Evolutionary conservation across 2,329 filamentous ascomycete genomes (phyloP).

Genomic region (Verticillium nubilum): DNA sequence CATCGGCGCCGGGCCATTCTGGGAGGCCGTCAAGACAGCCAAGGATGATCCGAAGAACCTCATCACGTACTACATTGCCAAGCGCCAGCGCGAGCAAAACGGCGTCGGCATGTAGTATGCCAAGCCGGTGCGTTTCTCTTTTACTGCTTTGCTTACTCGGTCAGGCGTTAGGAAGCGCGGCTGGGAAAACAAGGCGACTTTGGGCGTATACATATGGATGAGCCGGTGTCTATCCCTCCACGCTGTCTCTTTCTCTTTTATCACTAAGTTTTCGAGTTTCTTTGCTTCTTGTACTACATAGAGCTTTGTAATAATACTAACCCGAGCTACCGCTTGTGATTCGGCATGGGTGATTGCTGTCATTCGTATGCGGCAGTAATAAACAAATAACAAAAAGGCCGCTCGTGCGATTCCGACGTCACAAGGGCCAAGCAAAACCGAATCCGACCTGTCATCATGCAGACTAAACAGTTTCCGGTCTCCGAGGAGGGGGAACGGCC

Average conservation of each 20-base stretch:
- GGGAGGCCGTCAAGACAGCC: conserved; percentile 58
- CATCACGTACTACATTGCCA: conserved; percentile 77
- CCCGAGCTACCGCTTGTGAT: background rate
- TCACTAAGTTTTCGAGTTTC: background rate
- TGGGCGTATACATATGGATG: no score
- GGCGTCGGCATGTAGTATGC: background rate
- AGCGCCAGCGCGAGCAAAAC: conserved; percentile 52
- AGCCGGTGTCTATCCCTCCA: no score
- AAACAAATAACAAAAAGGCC: background rate
- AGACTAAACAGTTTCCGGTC: background rate
- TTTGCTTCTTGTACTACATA: background rate
- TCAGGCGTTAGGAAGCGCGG: no score
- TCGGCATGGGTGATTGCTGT: no score
- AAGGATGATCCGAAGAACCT: conserved; percentile 70
- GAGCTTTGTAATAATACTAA: background rate
- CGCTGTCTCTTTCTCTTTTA: background rate
- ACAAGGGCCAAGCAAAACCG: background rate
- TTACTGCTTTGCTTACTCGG: background rate
- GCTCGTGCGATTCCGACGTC: background rate
- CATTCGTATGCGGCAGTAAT: no score
- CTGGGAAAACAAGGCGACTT: no score
- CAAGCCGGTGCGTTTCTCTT: background rate
- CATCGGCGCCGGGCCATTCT: conserved; percentile 58
- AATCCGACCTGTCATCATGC: background rate
- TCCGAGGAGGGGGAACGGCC: background rate